These are phyloP conservation scores for Rickenella mellea DNA, from an alignment of 768 basidiomycete species.

Conservation along the genomic window DNA sequence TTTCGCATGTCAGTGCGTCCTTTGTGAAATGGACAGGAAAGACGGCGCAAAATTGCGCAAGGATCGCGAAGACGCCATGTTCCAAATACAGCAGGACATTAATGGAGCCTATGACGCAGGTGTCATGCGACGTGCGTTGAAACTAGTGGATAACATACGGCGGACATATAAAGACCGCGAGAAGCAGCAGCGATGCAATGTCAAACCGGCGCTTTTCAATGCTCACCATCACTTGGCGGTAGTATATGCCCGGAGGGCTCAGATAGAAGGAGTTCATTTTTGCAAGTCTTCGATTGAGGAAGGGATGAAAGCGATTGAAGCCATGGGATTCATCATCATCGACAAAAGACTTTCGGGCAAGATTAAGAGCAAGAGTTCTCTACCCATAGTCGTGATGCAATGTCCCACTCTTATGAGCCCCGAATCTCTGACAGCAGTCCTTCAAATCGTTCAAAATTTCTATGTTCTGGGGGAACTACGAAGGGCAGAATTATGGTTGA, in stretches of 20 bases:
- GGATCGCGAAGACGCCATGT: not conserved
- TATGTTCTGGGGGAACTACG: not conserved
- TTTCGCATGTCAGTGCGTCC: not conserved
- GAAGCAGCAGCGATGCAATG: not conserved
- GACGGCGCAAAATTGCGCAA: not conserved
- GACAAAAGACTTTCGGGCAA: not conserved
- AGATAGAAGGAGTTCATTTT: not conserved
- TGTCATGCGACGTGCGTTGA: no score
- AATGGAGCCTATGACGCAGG: not conserved
- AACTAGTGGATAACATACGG: not conserved
- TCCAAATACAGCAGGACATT: not conserved
- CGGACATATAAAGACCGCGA: not conserved
- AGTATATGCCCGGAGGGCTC: not conserved
- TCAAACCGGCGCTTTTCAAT: not conserved
- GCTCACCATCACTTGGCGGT: not conserved
- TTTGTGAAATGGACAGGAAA: not conserved
- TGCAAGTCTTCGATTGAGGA: not conserved
- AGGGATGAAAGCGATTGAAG: not conserved
- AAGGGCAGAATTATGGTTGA: not conserved
- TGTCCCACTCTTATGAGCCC: not conserved
- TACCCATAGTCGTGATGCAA: not conserved
- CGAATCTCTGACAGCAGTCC: not conserved
- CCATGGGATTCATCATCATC: not conserved
- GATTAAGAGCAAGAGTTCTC: not conserved
- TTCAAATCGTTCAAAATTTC: not conserved